Evolutionary conservation across 2,329 filamentous ascomycete species (phyloP), one percentile per base, ranked within the genome.

Genomic region (Apiospora aurea): DNA sequence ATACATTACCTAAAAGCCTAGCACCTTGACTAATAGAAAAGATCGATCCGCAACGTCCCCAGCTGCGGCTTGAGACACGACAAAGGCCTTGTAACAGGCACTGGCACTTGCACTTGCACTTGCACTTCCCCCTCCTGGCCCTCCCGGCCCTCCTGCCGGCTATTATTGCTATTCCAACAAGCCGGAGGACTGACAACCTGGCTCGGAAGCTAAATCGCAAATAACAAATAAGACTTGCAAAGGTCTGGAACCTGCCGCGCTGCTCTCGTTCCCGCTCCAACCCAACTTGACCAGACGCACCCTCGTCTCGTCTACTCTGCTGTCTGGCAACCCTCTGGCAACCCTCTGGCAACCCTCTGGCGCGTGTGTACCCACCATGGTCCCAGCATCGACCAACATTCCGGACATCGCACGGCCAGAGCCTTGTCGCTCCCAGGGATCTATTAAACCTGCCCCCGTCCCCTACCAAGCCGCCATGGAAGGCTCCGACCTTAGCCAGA

Each of bases 11-110:
- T 86, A 86, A 86, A 79, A 82, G 74, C 73, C 75, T 76, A 77
- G 73, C 76, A 73, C 73, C 75, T 83, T 86, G 84, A 86, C 84
- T 86, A 86, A 86, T 82, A 84, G 79, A 83, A 85, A 85, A 75
- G 49, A 47, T 51, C 67, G 26, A 51, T 53, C 47, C 47, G 41
- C 44, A 49, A 49, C 47, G 34, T 41, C 34, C 18, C 53, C 71
- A 72, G 67, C 71, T 57, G 72, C 69, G 21, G 44, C 26, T 24
- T n/a, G 67, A 51, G 44, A 53, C 46, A 24, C 67, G 46, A 5
- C 11, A 53, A 16, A 10, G 21, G 26, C 66, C 66, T 46, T 68
- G 66, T 47, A 64, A 64, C 26, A 29, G 26, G 26, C 26, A 29
- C 26, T 29, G 26, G 26, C 26, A 29, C 26, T 29, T 29, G 26